Evolutionary conservation across 257 asterid genomes (phyloP), one percentile per base, ranked within the genome.

Genomic region (Datura wrightii): DNA sequence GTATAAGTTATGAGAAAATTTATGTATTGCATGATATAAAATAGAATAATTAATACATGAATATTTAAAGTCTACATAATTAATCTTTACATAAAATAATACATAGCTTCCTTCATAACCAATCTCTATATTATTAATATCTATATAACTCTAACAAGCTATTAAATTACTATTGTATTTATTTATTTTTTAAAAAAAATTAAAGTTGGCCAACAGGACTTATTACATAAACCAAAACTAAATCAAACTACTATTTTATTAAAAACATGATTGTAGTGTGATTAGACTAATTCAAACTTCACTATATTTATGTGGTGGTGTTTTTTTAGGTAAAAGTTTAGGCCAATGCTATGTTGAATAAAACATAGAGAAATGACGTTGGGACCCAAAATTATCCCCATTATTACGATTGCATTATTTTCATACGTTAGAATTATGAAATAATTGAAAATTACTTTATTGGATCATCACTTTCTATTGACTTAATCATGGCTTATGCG

Each of bases 221-320:
- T n/a, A n/a, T n/a, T n/a, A n/a, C n/a, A n/a, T n/a, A n/a, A n/a
- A n/a, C n/a, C n/a, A n/a, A n/a, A n/a, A n/a, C n/a, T n/a, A n/a
- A n/a, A 9, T 4, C 39, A 24, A 60, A 62, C 39, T 1, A 19
- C 9, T 34, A 34, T 65, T 65, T 10, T n/a, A 67, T 67, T 39
- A 15, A 39, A 15, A 67, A 15, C n/a, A 19, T 72, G 36, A 46
- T 44, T 72, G 16, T 46, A 5, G 16, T 19, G 10, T 72, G 58
- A 31, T 72, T 72, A 72, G 58, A 46, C 11, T 46, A 72, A 46
- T 44, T 44, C 41, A 44, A 72, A 72, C 80, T 46, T 72, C 59
- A 72, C n/a, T 46, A 65, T 16, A 3, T 3, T 44, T n/a, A n/a
- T n/a, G 80, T 44, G 80, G 31, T 71, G 41, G 8, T 39, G 70